These are phyloP conservation scores for Lentinula detonsa DNA, from an alignment of 768 basidiomycete genomes.

Conservation along the genomic window DNA sequence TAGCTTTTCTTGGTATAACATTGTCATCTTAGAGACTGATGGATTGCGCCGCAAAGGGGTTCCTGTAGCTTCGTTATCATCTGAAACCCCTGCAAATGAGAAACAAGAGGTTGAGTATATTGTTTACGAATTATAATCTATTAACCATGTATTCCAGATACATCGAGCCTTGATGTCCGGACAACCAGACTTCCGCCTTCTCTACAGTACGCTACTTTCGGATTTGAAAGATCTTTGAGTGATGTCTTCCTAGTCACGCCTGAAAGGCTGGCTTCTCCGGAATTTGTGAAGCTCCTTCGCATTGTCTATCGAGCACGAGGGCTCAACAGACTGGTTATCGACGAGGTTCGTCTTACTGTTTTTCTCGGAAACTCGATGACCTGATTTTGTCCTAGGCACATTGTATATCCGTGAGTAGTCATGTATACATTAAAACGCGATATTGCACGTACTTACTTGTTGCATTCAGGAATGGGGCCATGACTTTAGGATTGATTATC, in stretches of 20 bases:
- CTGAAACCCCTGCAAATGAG: conserved; percentile 53
- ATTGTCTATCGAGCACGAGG: conserved; percentile 46
- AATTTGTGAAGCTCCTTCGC: conserved; percentile 47
- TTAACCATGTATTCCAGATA: conserved; percentile 36
- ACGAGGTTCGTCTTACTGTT: conserved; percentile 48
- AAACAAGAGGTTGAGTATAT: conserved; percentile 39
- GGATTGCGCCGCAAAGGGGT: conserved; percentile 50
- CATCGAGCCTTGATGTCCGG: conserved; percentile 53
- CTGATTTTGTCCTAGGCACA: conserved; percentile 47
- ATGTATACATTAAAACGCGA: background rate
- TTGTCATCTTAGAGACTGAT: conserved; percentile 48
- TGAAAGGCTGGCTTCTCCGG: conserved; percentile 55
- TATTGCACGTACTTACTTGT: background rate
- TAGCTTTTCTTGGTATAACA: background rate
- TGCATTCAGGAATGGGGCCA: conserved; percentile 73
- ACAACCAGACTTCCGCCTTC: conserved; percentile 49
- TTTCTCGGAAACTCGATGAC: background rate
- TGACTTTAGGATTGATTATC: conserved; percentile 71
- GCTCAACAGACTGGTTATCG: conserved; percentile 72
- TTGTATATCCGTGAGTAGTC: conserved; percentile 64
- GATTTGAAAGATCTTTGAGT: background rate
- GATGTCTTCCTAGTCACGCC: conserved; percentile 53
- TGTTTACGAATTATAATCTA: background rate
- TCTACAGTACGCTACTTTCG: conserved; percentile 53
- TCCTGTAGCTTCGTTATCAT: conserved; percentile 55